Percentiles rank a stretch among this genome's conserved stretches.
These are phyloP conservation scores for Scheffersomyces lignosus DNA, from an alignment of 805 yeast genomes.

Conservation along the genomic window DNA sequence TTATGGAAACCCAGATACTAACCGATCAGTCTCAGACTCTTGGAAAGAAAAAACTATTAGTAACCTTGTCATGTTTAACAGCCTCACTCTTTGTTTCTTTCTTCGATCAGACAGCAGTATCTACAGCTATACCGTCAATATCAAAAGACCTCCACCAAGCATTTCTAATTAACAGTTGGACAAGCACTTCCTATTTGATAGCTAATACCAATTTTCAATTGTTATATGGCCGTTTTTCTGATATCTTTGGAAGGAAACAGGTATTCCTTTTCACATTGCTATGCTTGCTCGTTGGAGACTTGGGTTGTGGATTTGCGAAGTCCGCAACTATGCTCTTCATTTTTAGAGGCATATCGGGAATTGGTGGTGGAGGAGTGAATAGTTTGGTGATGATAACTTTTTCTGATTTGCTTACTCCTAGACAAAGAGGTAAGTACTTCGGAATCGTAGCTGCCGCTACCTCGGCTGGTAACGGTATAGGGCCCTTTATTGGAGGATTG, in stretches of 20 bases:
- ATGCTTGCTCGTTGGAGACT: neutral
- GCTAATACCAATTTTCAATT: neutral
- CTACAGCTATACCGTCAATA: conserved; percentile 50
- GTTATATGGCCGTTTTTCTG: neutral
- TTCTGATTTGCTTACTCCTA: neutral
- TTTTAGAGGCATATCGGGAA: neutral
- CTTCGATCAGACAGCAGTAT: conserved; percentile 50
- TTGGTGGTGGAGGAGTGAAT: neutral
- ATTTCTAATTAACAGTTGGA: conserved; percentile 37
- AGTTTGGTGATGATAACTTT: neutral
- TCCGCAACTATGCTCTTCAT: neutral
- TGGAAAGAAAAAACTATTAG: neutral
- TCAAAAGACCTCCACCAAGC: conserved; percentile 48
- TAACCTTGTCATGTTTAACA: neutral
- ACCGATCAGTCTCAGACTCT: neutral
- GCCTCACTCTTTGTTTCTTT: conserved; percentile 26
- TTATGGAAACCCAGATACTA: too few species aligned
- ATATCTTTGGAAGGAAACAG: neutral
- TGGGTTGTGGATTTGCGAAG: neutral
- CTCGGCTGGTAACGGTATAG: neutral
- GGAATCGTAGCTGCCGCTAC: neutral
- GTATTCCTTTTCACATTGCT: neutral
- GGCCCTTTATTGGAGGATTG: neutral
- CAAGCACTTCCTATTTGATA: neutral
- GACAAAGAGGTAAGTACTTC: neutral